Evolutionary conservation across 208 protist species (phyloP), one percentile per base, ranked within the genome.

Genomic region (Crithidia mellificae): DNA sequence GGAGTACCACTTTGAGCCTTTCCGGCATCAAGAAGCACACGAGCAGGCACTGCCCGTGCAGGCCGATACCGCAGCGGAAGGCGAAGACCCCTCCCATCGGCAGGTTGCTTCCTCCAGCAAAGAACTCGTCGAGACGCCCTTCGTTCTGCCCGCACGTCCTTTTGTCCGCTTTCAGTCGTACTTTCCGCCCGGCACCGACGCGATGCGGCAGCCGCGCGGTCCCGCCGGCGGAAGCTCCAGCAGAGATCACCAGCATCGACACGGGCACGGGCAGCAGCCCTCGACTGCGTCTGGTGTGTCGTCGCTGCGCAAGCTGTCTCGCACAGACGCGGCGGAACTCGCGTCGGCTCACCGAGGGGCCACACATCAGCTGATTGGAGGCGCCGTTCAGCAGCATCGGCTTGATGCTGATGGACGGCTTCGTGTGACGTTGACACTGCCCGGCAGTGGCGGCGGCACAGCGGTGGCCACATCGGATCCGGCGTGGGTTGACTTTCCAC

Each of bases 121-220:
- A 12, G 25, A 6, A 20, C 20, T 19, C 7, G 68, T 24, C 14
- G 56, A 75, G 51, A 30, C 54, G n/a, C 43, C 54, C 14, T 74
- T 87, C 65, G 51, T 61, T 20, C 57, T 90, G 17, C 77, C 87
- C 0, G 68, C 83, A 5, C 70, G 76, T 3, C 74, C 75, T 2
- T 77, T 68, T 41, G 36, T 15, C 20, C 77, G 83, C 2, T 92
- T 74, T 38, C 76, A 80, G 32, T 52, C 74, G 22, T 74, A 72
- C 56, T 93, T 86, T 46, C 87, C 87, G 2, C 82, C 78, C 4
- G 87, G 87, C 32, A 78, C 74, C 20, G 84, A 93, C 54, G 85
- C 64, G 14, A 34, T 80, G 36, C 69, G 68, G 0, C 59, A 62
- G 29, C 74, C 68, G 19, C 52, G 67, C 24, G 52, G 69, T 6